Conservation (phyloP, 768 basidiomycete genomes). For the Gelatoporia subvermispora region DNA sequence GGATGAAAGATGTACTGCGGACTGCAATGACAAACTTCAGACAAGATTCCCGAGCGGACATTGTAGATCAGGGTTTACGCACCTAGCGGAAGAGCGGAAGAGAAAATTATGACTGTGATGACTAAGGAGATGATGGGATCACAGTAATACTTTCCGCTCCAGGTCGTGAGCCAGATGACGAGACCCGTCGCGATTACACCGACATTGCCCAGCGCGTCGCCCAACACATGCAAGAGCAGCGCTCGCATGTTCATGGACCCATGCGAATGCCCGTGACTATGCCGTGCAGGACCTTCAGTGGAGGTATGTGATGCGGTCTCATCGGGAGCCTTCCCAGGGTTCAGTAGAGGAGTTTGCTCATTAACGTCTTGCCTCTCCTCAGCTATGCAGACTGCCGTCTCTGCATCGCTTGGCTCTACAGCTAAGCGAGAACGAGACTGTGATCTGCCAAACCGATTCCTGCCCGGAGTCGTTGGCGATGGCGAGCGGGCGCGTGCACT, state of each 20-base stretch:
- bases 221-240: constrained; percentile 88
- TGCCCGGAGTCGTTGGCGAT: constrained; percentile 17
- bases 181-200: constrained; percentile 95
- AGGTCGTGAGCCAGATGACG: constrained; percentile 86
- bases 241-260: constrained; percentile 98
- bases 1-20: constrained; percentile 88
- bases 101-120: constrained; percentile 96
- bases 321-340: constrained; percentile 2
- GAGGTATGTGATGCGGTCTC: constrained; percentile 11
- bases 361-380: constrained; percentile 5
- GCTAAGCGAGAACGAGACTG: constrained; percentile 15
- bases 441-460: constrained; percentile 15
- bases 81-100: constrained; percentile 90
- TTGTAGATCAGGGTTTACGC: too few relatives aligned
- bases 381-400: constrained; percentile 5
- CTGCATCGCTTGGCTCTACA: constrained; percentile 6
- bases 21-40: constrained; percentile 39
- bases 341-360: constrained; percentile 20
- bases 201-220: constrained; percentile 96
- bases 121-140: constrained; percentile 92
- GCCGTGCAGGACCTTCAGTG: constrained; percentile 4
- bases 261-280: constrained; percentile 16
- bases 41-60: too few relatives aligned
- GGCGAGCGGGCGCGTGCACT: constrained; percentile 57
- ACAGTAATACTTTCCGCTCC: constrained; percentile 84